These are phyloP conservation scores for Coniochaeta prunicola DNA, from an alignment of 2,329 filamentous ascomycete species.

Conservation along the genomic window DNA sequence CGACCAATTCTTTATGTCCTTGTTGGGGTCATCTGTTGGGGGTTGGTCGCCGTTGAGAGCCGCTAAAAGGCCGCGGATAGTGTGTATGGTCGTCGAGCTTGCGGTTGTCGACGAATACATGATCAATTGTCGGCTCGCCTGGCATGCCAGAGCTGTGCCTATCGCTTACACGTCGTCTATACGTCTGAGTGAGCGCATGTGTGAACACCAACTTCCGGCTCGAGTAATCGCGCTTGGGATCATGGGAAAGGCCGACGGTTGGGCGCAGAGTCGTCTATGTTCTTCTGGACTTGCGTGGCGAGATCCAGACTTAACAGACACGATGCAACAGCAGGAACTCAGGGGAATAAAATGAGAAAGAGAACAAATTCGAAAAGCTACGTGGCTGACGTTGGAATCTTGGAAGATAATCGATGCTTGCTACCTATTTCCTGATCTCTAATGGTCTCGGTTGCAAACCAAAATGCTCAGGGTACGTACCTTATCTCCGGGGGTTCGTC, in stretches of 20 bases:
- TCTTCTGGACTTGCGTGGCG: not conserved
- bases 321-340: not conserved
- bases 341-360: not conserved
- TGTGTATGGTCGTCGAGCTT: slow-evolving; percentile 3
- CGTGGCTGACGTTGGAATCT: not conserved
- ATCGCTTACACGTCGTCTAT: not conserved
- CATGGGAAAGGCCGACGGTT: not conserved
- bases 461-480: not conserved
- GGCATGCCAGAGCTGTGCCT: not conserved
- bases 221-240: not conserved
- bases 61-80: slow-evolving; percentile 5
- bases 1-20: slow-evolving; percentile 67
- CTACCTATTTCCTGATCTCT: not conserved
- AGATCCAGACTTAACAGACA: not conserved
- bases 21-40: slow-evolving; percentile 15
- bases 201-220: not conserved
- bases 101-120: slow-evolving; percentile 5
- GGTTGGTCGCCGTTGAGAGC: slow-evolving; percentile 7
- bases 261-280: not conserved
- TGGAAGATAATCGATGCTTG: not conserved
- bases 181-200: not conserved
- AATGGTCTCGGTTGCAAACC: not conserved
- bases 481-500: not conserved
- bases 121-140: not conserved
- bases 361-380: not conserved